Conservation (phyloP, 495 filamentous ascomycete species). For the Lophium mytilinum region DNA sequence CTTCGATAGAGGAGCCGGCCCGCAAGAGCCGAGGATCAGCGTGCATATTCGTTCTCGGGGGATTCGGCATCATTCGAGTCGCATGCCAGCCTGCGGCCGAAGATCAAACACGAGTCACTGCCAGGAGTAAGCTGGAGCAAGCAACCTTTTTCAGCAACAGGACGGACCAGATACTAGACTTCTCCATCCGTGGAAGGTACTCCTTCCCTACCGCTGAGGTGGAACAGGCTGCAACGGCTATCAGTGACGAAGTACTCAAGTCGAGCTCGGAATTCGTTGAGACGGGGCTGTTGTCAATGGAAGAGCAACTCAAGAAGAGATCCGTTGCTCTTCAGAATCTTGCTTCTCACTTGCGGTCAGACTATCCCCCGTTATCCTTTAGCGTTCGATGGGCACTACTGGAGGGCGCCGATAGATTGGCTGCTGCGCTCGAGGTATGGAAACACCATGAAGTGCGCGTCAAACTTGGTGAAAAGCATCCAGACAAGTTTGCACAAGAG, state of each 20-base stretch:
- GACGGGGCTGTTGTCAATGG: constrained; percentile 61
- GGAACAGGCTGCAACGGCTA: constrained; percentile 63
- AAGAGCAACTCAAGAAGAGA: constrained; percentile 66
- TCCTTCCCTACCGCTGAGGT: constrained; percentile 61
- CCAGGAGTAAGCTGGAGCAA: constrained; percentile 84
- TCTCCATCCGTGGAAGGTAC: constrained; percentile 54
- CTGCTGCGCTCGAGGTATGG: constrained; percentile 78
- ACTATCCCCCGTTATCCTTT: constrained; percentile 50
- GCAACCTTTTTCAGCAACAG: constrained; percentile 85
- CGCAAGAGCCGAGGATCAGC: constrained; percentile 47
- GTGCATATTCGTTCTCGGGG: constrained; percentile 65
- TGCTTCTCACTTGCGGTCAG: constrained; percentile 52
- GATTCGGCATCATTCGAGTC: constrained; percentile 72
- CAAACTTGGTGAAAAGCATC: constrained; percentile 12
- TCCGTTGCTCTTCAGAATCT: constrained; percentile 63
- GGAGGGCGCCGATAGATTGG: constrained; percentile 85
- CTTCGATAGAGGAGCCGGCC: constrained; percentile 35
- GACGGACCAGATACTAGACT: constrained; percentile 70
- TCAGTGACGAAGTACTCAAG: constrained; percentile 74
- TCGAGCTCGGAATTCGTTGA: constrained; percentile 67
- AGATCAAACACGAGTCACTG: constrained; percentile 51
- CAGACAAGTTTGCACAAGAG: constrained; percentile 39
- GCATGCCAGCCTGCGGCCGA: constrained; percentile 43
- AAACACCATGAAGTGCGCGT: constrained; percentile 52
- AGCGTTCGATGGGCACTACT: constrained; percentile 69